Evolutionary conservation across 257 asterid species (phyloP).

Genomic region (Apocynum venetum): DNA sequence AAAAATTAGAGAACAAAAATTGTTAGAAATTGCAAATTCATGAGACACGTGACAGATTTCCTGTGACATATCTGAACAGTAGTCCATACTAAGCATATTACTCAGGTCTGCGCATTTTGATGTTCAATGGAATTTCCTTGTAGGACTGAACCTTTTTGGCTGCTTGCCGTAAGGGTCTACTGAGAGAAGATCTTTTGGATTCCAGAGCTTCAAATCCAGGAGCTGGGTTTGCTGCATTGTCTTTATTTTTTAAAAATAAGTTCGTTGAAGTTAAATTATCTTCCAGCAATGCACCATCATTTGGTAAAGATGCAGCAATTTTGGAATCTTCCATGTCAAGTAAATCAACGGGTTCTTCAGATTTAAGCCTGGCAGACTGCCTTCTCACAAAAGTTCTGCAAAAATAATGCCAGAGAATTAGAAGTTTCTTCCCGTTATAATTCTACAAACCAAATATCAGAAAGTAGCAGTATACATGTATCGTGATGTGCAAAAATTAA

Average conservation of each 20-base stretch:
- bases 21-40: neutral
- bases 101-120: constrained; percentile 61
- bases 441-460: neutral
- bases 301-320: constrained; percentile 10
- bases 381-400: constrained; percentile 48
- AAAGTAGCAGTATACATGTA: neutral
- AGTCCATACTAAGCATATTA: constrained; percentile 16
- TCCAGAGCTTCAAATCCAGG: constrained; percentile 25
- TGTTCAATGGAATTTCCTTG: constrained; percentile 55
- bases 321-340: constrained; percentile 17
- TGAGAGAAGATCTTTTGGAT: constrained; percentile 34
- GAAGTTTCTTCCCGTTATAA: neutral
- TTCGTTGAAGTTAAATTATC: constrained; percentile 23
- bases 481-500: neutral
- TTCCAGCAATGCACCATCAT: constrained; percentile 25
- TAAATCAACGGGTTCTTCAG: constrained; percentile 29
- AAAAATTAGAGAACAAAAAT: neutral
- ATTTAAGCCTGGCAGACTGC: constrained; percentile 54
- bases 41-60: neutral
- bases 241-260: constrained; percentile 18
- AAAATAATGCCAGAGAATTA: neutral
- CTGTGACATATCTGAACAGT: neutral
- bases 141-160: constrained; percentile 64
- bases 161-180: constrained; percentile 66
- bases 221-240: constrained; percentile 16